Conservation (phyloP, 2,329 filamentous ascomycete species). For the Colletotrichum caudatum region DNA sequence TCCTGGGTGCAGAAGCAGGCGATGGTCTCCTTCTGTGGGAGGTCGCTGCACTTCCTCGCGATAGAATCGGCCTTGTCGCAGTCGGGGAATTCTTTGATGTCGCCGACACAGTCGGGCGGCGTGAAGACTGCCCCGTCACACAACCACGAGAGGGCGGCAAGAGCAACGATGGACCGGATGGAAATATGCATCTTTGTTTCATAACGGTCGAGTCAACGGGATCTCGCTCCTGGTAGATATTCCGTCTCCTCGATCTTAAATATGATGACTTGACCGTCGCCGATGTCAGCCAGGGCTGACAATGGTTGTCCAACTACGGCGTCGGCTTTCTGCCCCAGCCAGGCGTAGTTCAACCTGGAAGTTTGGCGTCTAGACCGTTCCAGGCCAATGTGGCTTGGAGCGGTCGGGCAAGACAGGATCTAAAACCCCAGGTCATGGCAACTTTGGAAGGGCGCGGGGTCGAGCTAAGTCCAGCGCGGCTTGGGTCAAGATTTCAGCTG, state of each 20-base stretch:
- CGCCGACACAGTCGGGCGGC: neutral
- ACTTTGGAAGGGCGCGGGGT: too few species aligned
- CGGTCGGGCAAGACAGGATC: neutral
- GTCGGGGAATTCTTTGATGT: constrained; percentile 7
- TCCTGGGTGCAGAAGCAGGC: constrained; percentile 23
- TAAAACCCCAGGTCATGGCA: too few species aligned
- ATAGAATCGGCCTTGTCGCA: constrained; percentile 8
- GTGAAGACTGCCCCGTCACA: neutral
- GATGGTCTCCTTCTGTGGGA: constrained; percentile 14
- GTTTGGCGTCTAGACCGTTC: neutral
- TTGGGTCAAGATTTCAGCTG: neutral
- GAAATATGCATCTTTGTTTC: neutral
- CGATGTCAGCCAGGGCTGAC: too few species aligned
- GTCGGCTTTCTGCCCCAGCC: neutral
- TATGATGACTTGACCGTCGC: neutral
- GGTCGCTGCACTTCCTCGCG: constrained; percentile 3
- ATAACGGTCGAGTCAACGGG: neutral
- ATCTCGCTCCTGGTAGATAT: too few species aligned
- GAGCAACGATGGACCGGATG: too few species aligned
- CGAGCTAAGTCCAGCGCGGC: neutral
- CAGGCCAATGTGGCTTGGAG: neutral
- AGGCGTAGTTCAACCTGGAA: neutral
- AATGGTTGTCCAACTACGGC: neutral
- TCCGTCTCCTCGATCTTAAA: neutral
- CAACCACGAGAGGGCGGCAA: neutral